Evolutionary conservation across 2,329 filamentous ascomycete species (phyloP), one percentile per base, ranked within the genome.

Genomic region (Aureobasidium leucospermi): DNA sequence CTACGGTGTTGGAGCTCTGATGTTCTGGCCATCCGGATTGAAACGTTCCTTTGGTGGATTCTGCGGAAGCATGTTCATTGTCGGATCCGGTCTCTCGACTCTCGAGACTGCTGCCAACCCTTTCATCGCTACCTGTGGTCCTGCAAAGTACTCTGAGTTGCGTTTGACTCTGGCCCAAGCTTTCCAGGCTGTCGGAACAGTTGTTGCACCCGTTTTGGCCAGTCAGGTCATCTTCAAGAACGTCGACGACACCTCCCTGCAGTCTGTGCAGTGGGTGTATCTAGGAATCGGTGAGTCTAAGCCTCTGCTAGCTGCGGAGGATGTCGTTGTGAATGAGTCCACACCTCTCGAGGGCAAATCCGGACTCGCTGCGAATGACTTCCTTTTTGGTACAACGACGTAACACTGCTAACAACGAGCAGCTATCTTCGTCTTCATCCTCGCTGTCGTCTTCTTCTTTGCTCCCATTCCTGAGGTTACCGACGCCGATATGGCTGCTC

Each of bases 231-330:
- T 87, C 72, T 86, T 86, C 69, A 78, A 79, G 43, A 74, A 81
- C 55, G 79, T 77, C 0, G 74, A 77, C 36, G 74, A 80, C 36
- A 76, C 75, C 52, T 76, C 78, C 3, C 69, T 86, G 57, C 72
- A 76, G 64, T 85, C 81, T 57, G 83, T 86, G 8, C 84, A 86
- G 67, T 86, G 82, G 81, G 79, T 82, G 1, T 87, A 87, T 65
- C 76, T 86, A 23, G 23, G 23, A 23, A 23, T 23, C 2, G 23
- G 23, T 23, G 23, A 23, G 23, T 23, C 2, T 23, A 23, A 23
- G 2, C 23, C 23, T 23, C 23, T 23, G 2, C 2, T 23, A 23
- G 23, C 23, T 23, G 3, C 2, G 23, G 23, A 23, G 23, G 23
- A 23, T 23, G 23, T 23, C 23, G 23, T 23, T 23, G 0, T 23